Evolutionary conservation across 306 rosid species (phyloP), one percentile per base, ranked within the genome.

Genomic region (Dicorynia guianensis): DNA sequence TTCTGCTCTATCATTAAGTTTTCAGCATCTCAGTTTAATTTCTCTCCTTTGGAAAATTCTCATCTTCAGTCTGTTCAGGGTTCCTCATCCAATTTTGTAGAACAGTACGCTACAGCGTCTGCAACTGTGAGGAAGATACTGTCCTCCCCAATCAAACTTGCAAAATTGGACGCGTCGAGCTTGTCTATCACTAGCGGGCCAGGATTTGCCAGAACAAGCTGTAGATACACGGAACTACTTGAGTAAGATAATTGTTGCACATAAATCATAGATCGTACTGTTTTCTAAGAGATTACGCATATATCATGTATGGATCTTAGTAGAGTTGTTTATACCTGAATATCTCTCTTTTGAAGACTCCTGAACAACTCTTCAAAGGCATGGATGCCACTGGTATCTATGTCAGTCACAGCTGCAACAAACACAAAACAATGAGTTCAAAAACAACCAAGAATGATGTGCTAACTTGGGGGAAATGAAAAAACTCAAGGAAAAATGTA

Each of bases 361-460:
- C 87, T 82, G 44, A 78, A 44, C 43, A 94, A 79, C 81, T 94
- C 98, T 82, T 92, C 95, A 30, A 94, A 80, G 63, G 98, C 95
- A 81, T 89, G 96, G 79, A 94, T 94, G 68, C 98, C 98, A 66
- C 98, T 94, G 42, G 98, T 94, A 80, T 94, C 98, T 5, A 94
- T 90, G 77, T 94, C 98, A 4, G 95, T 94, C 67, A 94, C 98
- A 3, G 98, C 98, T 94, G 81, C 68, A 85, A 76, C 17, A 36
- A 65, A 81, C 39, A 78, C 14, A 36, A 1, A 73, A 63, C 35
- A 53, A 75, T 36, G 57, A 36, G 57, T 69, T 34, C 13, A 50
- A 59, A 60, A 48, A 74, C 11, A 17, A 44, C 39, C 57, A 14
- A 15, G n/a, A 34, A 33, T 14, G 25, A 53, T 53, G 69, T 47